Base-by-base conservation (phyloP, 2,329 filamentous ascomycete species). In the Rachicladosporium sp. region DNA sequence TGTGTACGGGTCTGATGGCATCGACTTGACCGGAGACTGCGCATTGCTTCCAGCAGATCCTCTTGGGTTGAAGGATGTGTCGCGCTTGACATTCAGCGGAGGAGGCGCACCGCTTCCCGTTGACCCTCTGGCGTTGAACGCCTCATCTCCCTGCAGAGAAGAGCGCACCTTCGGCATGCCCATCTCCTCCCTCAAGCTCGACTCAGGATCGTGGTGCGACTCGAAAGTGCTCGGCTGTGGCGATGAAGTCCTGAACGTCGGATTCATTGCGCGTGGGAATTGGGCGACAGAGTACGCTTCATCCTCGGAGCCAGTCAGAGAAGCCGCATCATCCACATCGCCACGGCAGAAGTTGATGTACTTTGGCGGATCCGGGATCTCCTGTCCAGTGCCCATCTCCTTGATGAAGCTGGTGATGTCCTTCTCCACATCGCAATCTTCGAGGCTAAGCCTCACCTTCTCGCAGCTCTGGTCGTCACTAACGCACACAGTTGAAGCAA, bases 311-410 rank as follows among this genome's bases (percentile, higher is more conserved):
- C 74, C 69, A 21, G 55, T 52, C 46, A 91, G 85, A 1, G 89
- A 95, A 49, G 78, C 77, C 30, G 76, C 78, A 51, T 98, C 91
- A 40, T 79, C 67, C 30, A 72, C 71, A 58, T 94, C 88, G 10
- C 89, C 91, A 8, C 91, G 81, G 59, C 86, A 93, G 61, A 96
- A 98, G 67, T 98, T 95, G 75, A 98, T 95, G 61, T 95, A 98
- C 61, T 87, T 95, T 33, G 91, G 91, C 15, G 91, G 78, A 59
- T 95, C 91, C 1, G 91, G 93, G 35, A 98, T 98, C 60, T 98
- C 93, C 61, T 96, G 89, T 4, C 91, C 88, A 2, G 91, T 98
- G 13, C 89, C 89, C 47, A 67, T 75, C 35, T 93, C 87, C 46
- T 73, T 81, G 64, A 98, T 98, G 66, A 98, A 98, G 46, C 64